Evolutionary conservation across 192 early-diverging fungal species (phyloP).

Genomic region (Umbelopsis isabellina): DNA sequence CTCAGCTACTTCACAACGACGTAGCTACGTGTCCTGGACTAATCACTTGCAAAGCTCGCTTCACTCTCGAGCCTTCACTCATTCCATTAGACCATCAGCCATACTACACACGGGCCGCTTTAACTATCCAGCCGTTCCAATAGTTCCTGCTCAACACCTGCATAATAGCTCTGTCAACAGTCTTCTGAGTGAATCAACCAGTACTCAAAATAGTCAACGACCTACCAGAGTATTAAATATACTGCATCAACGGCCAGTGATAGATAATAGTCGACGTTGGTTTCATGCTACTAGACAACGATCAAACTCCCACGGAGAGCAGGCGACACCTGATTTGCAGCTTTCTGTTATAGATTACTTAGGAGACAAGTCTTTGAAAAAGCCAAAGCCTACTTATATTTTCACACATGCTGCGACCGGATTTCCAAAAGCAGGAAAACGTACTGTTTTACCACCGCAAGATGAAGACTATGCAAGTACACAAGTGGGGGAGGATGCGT

Average conservation of each 20-base stretch:
- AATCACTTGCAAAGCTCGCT: background rate
- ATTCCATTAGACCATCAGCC: background rate
- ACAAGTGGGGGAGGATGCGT: constrained; percentile 93
- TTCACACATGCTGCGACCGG: constrained; percentile 56
- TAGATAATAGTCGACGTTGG: background rate
- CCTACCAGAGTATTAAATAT: background rate
- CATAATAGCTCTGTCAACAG: constrained; percentile 20
- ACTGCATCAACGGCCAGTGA: constrained; percentile 12
- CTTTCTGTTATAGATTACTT: constrained; percentile 34
- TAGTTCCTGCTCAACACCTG: constrained; percentile 17
- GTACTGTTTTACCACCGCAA: constrained; percentile 28
- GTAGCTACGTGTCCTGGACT: background rate
- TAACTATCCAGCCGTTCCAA: background rate
- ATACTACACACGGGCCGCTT: constrained; percentile 6
- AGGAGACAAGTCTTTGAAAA: constrained; percentile 27
- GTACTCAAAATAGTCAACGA: background rate
- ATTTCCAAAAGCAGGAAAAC: constrained; percentile 46
- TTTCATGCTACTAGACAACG: constrained; percentile 3
- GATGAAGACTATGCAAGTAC: constrained; percentile 59
- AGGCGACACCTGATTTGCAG: background rate
- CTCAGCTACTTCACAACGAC: background rate
- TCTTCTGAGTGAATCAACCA: constrained; percentile 9
- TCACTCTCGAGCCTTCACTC: constrained; percentile 8
- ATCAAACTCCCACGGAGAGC: background rate
- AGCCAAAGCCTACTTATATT: constrained; percentile 42